Percentiles rank a stretch among this genome's conserved stretches.
Evolutionary conservation across 2,329 filamentous ascomycete genomes (phyloP).

Genomic region (Eutypella sp.): DNA sequence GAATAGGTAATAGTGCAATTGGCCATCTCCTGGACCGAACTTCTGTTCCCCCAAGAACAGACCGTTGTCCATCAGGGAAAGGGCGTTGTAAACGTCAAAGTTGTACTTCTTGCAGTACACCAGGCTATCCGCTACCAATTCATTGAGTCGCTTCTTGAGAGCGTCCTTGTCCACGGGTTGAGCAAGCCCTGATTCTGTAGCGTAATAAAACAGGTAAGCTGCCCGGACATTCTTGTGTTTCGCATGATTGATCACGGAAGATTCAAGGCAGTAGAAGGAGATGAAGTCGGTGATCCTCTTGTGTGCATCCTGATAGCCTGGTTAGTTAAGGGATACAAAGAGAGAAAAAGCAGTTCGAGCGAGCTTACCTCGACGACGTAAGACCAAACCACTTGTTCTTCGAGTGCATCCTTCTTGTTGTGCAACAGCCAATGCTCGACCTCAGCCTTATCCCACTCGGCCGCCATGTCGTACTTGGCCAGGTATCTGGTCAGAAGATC

Average conservation of each 20-base stretch:
- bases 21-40: constrained; percentile 90
- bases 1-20: constrained; percentile 95
- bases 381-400: constrained; percentile 84
- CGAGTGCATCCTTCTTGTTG: constrained; percentile 51
- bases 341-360: neutral
- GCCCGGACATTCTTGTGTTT: constrained; percentile 78
- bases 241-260: constrained; percentile 77
- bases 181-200: constrained; percentile 70
- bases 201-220: constrained; percentile 97
- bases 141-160: constrained; percentile 75
- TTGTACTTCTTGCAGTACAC: constrained; percentile 77
- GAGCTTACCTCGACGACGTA: constrained; percentile 75
- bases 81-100: constrained; percentile 95
- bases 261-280: constrained; percentile 94
- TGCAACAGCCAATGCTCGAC: constrained; percentile 84
- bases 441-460: constrained; percentile 74
- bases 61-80: constrained; percentile 89
- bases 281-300: constrained; percentile 93
- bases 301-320: constrained; percentile 44
- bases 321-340: constrained; percentile 12
- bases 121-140: constrained; percentile 76
- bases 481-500: constrained; percentile 74
- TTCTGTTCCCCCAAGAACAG: constrained; percentile 92
- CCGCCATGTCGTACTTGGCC: constrained; percentile 75
- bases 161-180: constrained; percentile 48